Evolutionary conservation across 371 early-diverging fungal genomes (phyloP), one percentile per base, ranked within the genome.

Genomic region (Rhizomucor miehei): DNA sequence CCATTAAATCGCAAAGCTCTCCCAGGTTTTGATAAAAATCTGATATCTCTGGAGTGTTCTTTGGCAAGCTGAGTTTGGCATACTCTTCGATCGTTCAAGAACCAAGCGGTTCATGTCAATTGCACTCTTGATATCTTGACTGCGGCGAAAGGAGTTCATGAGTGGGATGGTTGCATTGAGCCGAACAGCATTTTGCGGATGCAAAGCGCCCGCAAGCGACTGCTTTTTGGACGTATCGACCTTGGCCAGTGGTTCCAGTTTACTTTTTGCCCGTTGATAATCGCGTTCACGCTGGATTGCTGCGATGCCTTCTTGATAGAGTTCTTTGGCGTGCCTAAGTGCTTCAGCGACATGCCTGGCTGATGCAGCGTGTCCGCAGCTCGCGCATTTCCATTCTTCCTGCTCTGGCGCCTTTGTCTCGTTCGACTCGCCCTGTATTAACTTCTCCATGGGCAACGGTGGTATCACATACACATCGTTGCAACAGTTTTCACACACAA

Each of bases 401-500:
- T 63, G 53, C 60, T 70, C 64, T 68, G 66, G 4, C 9, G 59
- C 62, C 0, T 35, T 34, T 19, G 51, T 46, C 3, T 55, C 14
- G 19, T 29, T 59, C 9, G 43, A 34, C 23, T 51, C 17, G 6
- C 66, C 64, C 37, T 60, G 44, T 17, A 43, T 20, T 16, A 68
- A 34, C 17, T 62, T 59, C 1, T 76, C 73, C 14, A 76, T 59
- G 3, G 63, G 41, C 6, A 71, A 61, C 0, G 77, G 58, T n/a
- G 77, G 77, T 45, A 85, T 79, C 44, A 85, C 71, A 74, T 86
- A 84, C n/a, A 88, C 85, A 41, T 85, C 89, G 13, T 57, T 53
- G 56, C 68, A 59, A 63, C 89, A 89, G 56, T 62, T 35, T 20
- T 57, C 56, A 63, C 89, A 89, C 34, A 82, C 67, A 46, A 87